Conservation (phyloP, 2,329 filamentous ascomycete species). For the Penicillium freii region DNA sequence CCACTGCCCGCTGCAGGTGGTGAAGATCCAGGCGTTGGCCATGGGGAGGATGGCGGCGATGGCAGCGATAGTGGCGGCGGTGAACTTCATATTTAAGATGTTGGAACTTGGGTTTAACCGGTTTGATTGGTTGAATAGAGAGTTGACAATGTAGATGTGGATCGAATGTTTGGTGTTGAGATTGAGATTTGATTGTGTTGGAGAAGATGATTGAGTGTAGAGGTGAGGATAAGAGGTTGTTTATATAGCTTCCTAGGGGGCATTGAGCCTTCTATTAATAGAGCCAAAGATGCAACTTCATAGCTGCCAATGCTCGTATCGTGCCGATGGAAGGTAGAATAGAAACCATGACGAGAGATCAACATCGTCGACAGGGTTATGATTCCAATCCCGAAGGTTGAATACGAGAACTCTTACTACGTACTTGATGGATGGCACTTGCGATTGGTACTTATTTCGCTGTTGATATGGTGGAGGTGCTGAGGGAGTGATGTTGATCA, state of each 20-base stretch:
- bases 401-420: neutral
- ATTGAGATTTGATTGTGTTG: neutral
- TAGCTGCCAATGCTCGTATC: conserved; percentile 1
- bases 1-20: conserved; percentile 10
- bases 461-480: neutral
- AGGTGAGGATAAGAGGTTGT: neutral
- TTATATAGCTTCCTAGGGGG: neutral
- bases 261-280: neutral
- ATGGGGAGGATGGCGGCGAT: conserved; percentile 8
- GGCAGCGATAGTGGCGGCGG: conserved; percentile 6
- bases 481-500: neutral
- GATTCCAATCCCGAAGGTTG: neutral
- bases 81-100: conserved; percentile 9
- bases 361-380: neutral
- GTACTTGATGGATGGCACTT: neutral
- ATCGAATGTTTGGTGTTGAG: neutral
- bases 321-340: neutral
- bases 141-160: neutral
- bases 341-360: neutral
- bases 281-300: neutral
- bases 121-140: neutral
- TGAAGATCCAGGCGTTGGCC: conserved; percentile 16
- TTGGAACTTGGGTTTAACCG: neutral
- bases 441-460: neutral
- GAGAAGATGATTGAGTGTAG: neutral